Base-by-base conservation (phyloP, 495 filamentous ascomycete genomes). In the Xylaria acuta region DNA sequence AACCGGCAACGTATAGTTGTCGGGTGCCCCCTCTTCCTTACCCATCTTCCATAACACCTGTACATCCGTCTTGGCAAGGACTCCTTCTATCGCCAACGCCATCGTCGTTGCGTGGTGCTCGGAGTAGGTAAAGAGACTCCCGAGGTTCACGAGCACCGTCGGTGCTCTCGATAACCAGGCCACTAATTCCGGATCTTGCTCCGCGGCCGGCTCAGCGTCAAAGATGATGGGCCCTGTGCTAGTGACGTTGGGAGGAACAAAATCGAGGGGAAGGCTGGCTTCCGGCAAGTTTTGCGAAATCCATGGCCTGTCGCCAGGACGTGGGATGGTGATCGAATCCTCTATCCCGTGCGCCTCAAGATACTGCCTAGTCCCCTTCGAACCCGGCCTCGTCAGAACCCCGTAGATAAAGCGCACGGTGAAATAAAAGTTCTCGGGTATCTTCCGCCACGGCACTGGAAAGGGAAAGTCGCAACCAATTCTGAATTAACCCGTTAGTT, bases 21-120 rank as follows among this genome's bases (percentile, higher is more conserved):
- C 76, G 69, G 67, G 40, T 4, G 34, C 51, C 5, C n/a, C 27
- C 16, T 43, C 38, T 18, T 54, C 67, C 32, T 63, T 47, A 2
- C n/a, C 41, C 43, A 87, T 72, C 70, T 88, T 88, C 86, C 86
- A 88, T 6, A 88, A 67, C 5, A 87, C 71, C 62, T 84, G 84
- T 14, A 85, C 67, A 22, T 80, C 75, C 8, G 76, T 71, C 63
- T 69, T 68, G 30, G 80, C 75, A n/a, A 87, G 80, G 0, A 82
- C 81, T 1, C 73, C 74, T 11, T 80, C 78, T 58, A 86, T 80
- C 6, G 82, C 71, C 49, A 75, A 18, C 0, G 82, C 81, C 32
- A 84, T 81, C 71, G 72, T 22, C 82, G 81, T 5, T 79, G 75
- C 32, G 74, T 80, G 66, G 80, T 66, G 45, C 71, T 76, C 68